Conservation (phyloP, 1,284 basidiomycete species). For the Trametes hirsuta region DNA sequence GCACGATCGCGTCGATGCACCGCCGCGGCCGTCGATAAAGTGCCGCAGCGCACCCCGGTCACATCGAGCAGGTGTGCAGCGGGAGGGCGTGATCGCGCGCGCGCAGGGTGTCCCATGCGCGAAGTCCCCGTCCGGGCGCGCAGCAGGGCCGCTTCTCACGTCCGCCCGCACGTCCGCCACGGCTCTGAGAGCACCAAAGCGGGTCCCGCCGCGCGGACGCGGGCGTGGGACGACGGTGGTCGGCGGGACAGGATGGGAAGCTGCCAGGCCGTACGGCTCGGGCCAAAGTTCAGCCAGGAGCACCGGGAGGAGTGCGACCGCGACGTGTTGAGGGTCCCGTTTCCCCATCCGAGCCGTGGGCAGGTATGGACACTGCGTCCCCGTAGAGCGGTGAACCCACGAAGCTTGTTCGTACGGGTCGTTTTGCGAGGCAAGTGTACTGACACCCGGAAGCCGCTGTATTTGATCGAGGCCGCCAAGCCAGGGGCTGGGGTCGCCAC, state of each 20-base stretch:
- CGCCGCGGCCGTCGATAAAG: no score
- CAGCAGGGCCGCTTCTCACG: constrained; percentile 24
- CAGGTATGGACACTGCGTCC: no score
- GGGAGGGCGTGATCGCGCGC: no score
- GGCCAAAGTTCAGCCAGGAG: not conserved
- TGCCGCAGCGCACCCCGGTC: not conserved
- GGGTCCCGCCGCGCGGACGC: constrained; percentile 1
- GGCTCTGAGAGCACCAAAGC: constrained; percentile 17
- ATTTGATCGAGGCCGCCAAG: constrained; percentile 2
- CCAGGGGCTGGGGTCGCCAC: constrained; percentile 9
- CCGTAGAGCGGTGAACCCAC: not conserved
- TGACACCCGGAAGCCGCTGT: not conserved
- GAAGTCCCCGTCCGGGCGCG: constrained; percentile 8
- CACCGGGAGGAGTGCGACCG: not conserved
- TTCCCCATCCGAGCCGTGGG: no score
- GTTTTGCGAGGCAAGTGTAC: not conserved
- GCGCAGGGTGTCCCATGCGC: not conserved
- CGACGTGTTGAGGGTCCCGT: no score
- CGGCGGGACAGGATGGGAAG: no score
- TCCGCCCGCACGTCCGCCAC: constrained; percentile 17
- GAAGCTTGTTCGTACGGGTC: not conserved
- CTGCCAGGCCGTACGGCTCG: no score
- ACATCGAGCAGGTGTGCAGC: not conserved
- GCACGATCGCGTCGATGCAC: no score
- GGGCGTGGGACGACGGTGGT: constrained; percentile 7